Conservation (phyloP, 148 eudicot genomes). For the Camellia lanceoleosa region DNA sequence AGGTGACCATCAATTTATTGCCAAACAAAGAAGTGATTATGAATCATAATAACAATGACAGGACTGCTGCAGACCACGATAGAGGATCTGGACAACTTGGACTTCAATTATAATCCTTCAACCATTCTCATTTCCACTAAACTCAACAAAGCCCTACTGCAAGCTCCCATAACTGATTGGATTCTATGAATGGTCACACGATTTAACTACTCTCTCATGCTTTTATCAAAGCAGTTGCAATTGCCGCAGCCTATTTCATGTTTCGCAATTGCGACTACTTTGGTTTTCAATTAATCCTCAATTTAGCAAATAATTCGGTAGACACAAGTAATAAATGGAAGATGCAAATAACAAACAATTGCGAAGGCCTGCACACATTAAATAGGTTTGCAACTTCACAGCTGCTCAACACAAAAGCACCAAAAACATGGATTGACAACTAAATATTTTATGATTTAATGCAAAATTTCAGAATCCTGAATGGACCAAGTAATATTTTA, state of each 20-base stretch:
- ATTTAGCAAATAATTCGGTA: neutral
- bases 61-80: neutral
- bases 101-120: neutral
- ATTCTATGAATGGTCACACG: neutral
- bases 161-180: neutral
- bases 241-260: neutral
- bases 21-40: too few species aligned
- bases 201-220: neutral
- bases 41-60: too few species aligned
- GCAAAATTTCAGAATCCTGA: neutral
- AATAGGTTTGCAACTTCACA: neutral
- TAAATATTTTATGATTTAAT: neutral
- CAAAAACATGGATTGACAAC: neutral
- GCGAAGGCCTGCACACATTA: neutral
- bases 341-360: neutral
- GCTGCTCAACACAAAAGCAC: neutral
- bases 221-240: neutral
- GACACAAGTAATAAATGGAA: neutral
- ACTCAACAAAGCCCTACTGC: neutral
- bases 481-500: neutral
- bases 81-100: neutral
- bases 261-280: neutral
- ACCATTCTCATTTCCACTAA: neutral
- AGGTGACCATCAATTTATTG: too few species aligned
- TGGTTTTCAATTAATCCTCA: neutral